phyloP scores from a whole-genome alignment of 768 basidiomycete genomes.

The Mycena epipterygia region DNA sequence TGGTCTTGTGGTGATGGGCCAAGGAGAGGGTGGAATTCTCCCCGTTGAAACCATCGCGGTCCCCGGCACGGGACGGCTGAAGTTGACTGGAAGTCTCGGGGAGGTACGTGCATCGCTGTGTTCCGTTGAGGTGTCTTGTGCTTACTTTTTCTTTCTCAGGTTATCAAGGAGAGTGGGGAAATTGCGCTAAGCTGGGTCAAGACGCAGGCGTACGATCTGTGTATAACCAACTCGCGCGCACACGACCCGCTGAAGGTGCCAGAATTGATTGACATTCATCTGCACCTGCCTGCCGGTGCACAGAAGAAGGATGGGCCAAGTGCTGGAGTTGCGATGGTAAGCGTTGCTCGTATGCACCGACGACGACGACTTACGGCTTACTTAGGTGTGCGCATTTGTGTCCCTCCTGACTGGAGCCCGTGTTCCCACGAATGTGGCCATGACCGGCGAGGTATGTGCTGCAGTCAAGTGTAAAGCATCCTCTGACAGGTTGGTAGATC shows the following conservation, averaged over 20 bases:
- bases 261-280: conserved; percentile 83
- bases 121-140: neutral
- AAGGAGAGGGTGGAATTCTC: conserved; percentile 87
- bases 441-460: conserved; percentile 86
- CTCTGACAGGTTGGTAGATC: conserved; percentile 57
- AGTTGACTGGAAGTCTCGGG: conserved; percentile 87
- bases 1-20: conserved; percentile 89
- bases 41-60: conserved; percentile 88
- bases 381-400: conserved; percentile 85
- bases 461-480: neutral
- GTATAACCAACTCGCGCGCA: conserved; percentile 76
- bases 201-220: conserved; percentile 83
- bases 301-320: conserved; percentile 96
- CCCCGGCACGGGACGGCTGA: conserved; percentile 81
- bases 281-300: conserved; percentile 91
- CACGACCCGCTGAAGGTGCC: conserved; percentile 84
- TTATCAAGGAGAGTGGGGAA: conserved; percentile 93
- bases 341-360: conserved; percentile 27
- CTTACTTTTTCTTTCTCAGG: conserved; percentile 51
- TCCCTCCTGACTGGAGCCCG: conserved; percentile 85
- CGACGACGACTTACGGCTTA: neutral
- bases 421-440: conserved; percentile 80
- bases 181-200: conserved; percentile 95
- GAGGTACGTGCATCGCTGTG: conserved; percentile 58
- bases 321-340: conserved; percentile 90